Evolutionary conservation across 2,329 filamentous ascomycete genomes (phyloP), one percentile per base, ranked within the genome.

Genomic region (Xylogone sp.): DNA sequence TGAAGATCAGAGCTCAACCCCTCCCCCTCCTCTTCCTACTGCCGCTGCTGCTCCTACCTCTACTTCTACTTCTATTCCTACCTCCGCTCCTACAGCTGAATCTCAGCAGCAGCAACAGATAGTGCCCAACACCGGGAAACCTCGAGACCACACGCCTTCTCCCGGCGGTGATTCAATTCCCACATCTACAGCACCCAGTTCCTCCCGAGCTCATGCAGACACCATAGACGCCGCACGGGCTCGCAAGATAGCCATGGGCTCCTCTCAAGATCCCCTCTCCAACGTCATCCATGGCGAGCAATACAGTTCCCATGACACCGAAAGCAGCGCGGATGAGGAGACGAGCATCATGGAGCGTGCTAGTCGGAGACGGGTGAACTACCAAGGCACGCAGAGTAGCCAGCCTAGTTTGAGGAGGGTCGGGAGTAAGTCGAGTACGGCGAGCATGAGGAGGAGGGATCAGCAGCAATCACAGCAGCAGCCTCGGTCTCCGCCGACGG

Each of bases 261-360:
- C 34, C 10, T 27, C 21, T 16, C 5, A 31, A 21, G 27, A 21
- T 39, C 19, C 45, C 45, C 21, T 47, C 6, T n/a, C 45, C 27
- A 47, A 20, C 19, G 4, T 21, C 4, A 39, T 47, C 45, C 21
- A 18, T 29, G 19, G 45, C 6, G 21, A 22, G 45, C 9, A 6
- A 13, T 12, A 39, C n/a, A 53, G 53, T 3, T 43, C 45, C 22
- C 19, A 39, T 16, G 54, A 54, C 3, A 45, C 45, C 22, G 62
- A 62, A 53, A 62, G 59, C 20, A 63, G 62, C 53, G 64, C 66
- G 21, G 65, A 68, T 51, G 66, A 70, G 62, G 57, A 60, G 48
- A 75, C 73, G 19, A 67, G 65, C 29, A 73, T 75, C 19, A 53
- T 73, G 18, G 53, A 61, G 24, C 55, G 62, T 43, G 31, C 53